Base-by-base conservation (phyloP, 495 filamentous ascomycete species). In the Neurospora sp. region DNA sequence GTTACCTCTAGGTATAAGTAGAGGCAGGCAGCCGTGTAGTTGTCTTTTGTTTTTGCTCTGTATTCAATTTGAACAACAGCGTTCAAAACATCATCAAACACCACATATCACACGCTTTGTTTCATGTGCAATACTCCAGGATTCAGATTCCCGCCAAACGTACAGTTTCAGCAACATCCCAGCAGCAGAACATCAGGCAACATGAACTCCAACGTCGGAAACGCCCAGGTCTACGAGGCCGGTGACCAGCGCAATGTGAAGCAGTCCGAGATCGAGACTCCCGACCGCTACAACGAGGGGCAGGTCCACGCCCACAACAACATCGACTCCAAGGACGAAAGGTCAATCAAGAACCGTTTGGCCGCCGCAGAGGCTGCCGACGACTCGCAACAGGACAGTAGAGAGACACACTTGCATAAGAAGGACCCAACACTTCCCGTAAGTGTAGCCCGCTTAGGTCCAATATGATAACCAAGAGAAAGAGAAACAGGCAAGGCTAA, bases 271-370 rank as follows among this genome's bases (percentile, higher is more conserved):
- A 75, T 86, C 59, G 80, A 88, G 31, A 78, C 80, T 15, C 79
- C 80, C 36, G 77, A 78, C 3, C 83, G 89, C 66, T 94, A 87
- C 83, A 82, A 92, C 69, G 91, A 94, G 82, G 92, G 92, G 37
- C 80, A 88, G 76, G 76, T 83, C 21, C 81, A 90, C 74, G 90
- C 90, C 76, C 92, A 96, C 79, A 82, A 85, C 39, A 85, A 88
- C 42, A 87, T 89, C 71, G 93, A 95, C 76, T 90, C 92, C 21
- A 95, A 96, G 87, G 93, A 95, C 78, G 82, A 93, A 77, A 87
- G 93, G 76, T 88, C 91, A 38, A 94, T 96, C 76, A 90, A 90
- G 75, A 93, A 94, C 85, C 90, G 89, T 78, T 85, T 93, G 37
- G 91, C 85, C 9, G 86, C 89, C 11, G 90, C 92, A 76, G 80